Base-by-base conservation (phyloP, 208 protist species). In the Spongospora subterranea region DNA sequence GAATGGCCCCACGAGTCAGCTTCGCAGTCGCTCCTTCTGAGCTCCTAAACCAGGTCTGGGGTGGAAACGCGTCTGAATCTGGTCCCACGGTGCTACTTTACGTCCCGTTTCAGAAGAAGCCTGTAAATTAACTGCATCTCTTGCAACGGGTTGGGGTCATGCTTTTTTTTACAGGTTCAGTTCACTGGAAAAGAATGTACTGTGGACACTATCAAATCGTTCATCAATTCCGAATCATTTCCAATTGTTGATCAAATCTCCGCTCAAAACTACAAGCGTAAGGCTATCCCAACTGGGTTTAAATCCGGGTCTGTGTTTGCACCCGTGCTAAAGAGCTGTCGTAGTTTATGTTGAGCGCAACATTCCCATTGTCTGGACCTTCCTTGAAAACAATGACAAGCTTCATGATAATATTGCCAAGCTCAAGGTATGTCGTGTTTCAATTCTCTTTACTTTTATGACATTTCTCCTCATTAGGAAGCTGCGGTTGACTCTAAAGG, bases 401-500 rank as follows among this genome's bases (percentile, higher is more conserved):
- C 50, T 60, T 60, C 13, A 90, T 35, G 88, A 90, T 35, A 90
- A 82, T 46, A 60, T 90, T 46, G 88, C 46, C 45, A 90, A 65
- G 13, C 35, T 90, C 24, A 39, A 90, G 38, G 88, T 60, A 65
- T 39, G 46, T 90, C 38, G 46, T 13, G 35, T 90, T 39, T 90
- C 66, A 64, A 29, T 20, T 89, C 0, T 46, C 11, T 29, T 45
- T 64, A 40, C 6, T 35, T 89, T 35, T 17, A 35, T 32, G n/a
- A 82, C 0, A n/a, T 45, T 6, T 35, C 32, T 11, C 6, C 1
- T 64, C 24, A 89, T n/a, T 88, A 66, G 89, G n/a, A 91, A 64
- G 89, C 89, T 45, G 89, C 89, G 17, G 39, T 45, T 13, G 53
- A 24, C 13, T 91, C 43, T 50, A 91, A 91, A 64, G 89, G 89